Percentiles rank a stretch among this genome's conserved stretches.
These are phyloP conservation scores for Oenanthe javanica DNA, from an alignment of 140 eudicot species.

Conservation along the genomic window DNA sequence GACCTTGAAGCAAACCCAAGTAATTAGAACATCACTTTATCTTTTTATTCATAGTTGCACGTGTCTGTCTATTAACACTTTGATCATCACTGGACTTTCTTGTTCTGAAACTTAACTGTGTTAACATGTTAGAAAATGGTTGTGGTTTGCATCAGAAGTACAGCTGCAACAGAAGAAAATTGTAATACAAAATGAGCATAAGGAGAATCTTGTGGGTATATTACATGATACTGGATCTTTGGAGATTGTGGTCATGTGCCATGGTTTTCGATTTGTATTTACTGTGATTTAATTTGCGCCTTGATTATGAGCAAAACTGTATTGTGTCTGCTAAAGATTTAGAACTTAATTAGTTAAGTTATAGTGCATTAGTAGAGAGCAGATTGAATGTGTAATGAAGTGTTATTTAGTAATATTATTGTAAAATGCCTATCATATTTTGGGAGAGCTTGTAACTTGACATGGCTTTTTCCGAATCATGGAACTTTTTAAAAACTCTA, in stretches of 20 bases:
- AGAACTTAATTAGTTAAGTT: neutral
- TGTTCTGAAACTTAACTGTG: too few relatives aligned
- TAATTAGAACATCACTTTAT: neutral
- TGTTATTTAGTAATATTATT: neutral
- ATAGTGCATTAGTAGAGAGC: neutral
- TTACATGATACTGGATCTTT: conserved; percentile 65
- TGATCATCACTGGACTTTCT: neutral
- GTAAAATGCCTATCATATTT: neutral
- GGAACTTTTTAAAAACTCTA: neutral
- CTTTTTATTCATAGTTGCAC: neutral
- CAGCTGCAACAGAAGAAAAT: conserved; percentile 21
- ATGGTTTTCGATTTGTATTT: conserved; percentile 48
- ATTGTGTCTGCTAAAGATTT: neutral
- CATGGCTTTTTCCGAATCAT: neutral
- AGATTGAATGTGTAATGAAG: neutral
- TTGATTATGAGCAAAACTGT: neutral
- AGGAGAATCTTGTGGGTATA: conserved; percentile 65
- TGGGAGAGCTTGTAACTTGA: neutral
- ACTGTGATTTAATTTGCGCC: neutral
- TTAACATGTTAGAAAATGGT: neutral
- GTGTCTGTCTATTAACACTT: neutral
- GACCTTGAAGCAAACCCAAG: neutral
- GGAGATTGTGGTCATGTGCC: conserved; percentile 64
- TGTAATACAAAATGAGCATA: conserved; percentile 36
- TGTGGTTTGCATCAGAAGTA: neutral